Evolutionary conservation across 306 rosid species (phyloP).

Genomic region (Abrus precatorius): DNA sequence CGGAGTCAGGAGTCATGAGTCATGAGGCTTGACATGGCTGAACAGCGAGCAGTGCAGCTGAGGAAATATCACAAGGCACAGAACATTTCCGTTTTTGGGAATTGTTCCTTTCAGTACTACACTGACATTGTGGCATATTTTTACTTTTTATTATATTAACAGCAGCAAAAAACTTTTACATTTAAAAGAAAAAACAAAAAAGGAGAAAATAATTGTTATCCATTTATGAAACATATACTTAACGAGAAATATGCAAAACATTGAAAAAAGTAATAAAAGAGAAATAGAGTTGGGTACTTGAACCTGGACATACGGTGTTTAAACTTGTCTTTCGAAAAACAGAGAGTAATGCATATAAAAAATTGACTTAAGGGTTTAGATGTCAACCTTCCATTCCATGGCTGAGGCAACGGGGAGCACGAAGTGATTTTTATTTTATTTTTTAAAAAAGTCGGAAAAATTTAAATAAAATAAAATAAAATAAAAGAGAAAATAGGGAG

Average conservation of each 20-base stretch:
- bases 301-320: no score
- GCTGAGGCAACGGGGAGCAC: not conserved
- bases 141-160: not conserved
- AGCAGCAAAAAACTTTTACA: no score
- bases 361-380: not conserved
- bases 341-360: no score
- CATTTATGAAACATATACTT: no score
- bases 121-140: conserved; percentile 46
- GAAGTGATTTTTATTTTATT: not conserved
- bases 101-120: conserved; percentile 49
- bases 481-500: no score
- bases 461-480: no score
- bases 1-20: not conserved
- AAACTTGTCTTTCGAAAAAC: no score
- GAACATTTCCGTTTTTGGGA: conserved; percentile 52
- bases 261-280: not conserved
- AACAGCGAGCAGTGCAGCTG: not conserved
- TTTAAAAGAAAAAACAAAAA: not conserved
- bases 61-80: conserved; percentile 18
- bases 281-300: not conserved
- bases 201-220: not conserved
- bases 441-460: no score
- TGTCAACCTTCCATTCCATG: conserved; percentile 35
- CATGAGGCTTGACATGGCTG: not conserved
- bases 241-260: not conserved